These are phyloP conservation scores for Fusarium secorum DNA, from an alignment of 2,329 filamentous ascomycete species.

Conservation along the genomic window DNA sequence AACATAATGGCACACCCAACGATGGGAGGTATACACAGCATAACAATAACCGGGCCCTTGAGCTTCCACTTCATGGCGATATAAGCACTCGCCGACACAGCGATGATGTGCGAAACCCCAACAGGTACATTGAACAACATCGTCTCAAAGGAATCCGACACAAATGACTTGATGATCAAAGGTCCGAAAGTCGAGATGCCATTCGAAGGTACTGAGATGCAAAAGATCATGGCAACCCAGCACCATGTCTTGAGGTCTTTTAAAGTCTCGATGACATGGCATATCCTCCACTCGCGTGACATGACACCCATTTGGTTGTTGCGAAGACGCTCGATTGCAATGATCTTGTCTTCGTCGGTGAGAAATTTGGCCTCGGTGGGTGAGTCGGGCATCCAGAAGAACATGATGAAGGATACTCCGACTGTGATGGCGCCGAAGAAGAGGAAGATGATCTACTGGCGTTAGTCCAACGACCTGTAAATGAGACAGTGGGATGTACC, in stretches of 20 bases:
- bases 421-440: constrained; percentile 62
- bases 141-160: constrained; percentile 63
- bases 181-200: constrained; percentile 67
- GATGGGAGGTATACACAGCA: constrained; percentile 66
- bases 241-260: constrained; percentile 68
- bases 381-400: constrained; percentile 58
- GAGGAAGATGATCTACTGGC: constrained; percentile 58
- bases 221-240: constrained; percentile 63
- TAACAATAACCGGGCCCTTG: constrained; percentile 63
- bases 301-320: constrained; percentile 64
- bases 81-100: constrained; percentile 65
- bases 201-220: constrained; percentile 65
- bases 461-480: fast-evolving
- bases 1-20: constrained; percentile 64
- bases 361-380: constrained; percentile 61
- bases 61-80: constrained; percentile 62
- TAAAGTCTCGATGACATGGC: constrained; percentile 61
- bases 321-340: constrained; percentile 62
- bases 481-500: constrained; percentile 36
- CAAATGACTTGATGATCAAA: constrained; percentile 66
- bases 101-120: constrained; percentile 65
- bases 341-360: constrained; percentile 57
- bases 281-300: constrained; percentile 59
- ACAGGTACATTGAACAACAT: constrained; percentile 70
- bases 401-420: constrained; percentile 54